phyloP scores from a whole-genome alignment of 352 stramenopile species.

The Pythium volutum region DNA sequence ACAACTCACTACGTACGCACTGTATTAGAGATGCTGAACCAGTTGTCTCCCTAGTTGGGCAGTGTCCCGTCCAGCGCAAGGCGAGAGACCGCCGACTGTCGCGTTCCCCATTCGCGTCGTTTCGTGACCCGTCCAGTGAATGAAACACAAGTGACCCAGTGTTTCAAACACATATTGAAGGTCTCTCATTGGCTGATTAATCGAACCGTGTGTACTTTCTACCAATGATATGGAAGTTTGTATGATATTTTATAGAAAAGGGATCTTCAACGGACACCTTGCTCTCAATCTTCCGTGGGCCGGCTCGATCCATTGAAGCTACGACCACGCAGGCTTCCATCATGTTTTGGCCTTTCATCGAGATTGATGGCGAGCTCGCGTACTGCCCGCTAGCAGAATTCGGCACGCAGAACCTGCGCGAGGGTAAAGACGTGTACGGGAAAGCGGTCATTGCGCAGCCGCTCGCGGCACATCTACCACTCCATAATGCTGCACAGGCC shows the following conservation, averaged over 20 bases:
- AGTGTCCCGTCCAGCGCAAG: background rate
- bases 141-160: background rate
- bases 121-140: background rate
- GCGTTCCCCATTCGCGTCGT: constrained; percentile 10
- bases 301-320: too few relatives aligned
- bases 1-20: background rate
- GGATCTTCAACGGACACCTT: constrained; percentile 22
- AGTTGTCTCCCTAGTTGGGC: background rate
- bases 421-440: constrained; percentile 51
- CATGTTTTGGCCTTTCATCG: constrained; percentile 78
- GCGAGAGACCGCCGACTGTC: background rate
- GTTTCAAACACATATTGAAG: constrained; percentile 1
- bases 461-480: constrained; percentile 40
- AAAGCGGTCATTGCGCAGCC: constrained; percentile 56
- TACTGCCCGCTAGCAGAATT: constrained; percentile 76
- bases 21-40: background rate
- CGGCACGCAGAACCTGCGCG: constrained; percentile 33
- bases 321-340: background rate
- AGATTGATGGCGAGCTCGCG: constrained; percentile 47
- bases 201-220: background rate
- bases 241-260: constrained; percentile 10
- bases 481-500: constrained; percentile 48
- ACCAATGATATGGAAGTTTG: constrained; percentile 9
- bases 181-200: constrained; percentile 1
- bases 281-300: too few relatives aligned